phyloP scores from a whole-genome alignment of 805 yeast genomes.

The Pichia deserticola region DNA sequence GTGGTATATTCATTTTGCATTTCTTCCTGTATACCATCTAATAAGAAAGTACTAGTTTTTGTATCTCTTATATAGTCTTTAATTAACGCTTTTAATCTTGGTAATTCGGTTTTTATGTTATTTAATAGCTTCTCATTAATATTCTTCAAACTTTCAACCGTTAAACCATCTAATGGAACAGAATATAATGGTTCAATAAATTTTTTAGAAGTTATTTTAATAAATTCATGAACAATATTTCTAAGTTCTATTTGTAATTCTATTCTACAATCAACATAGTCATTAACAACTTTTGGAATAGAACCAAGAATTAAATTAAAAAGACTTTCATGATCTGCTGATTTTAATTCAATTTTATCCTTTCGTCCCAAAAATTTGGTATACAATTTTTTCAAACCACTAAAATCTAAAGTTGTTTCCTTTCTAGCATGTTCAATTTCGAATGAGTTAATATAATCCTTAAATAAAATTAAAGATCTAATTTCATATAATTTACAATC shows the following conservation, averaged over 20 bases:
- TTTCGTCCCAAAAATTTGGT: constrained; percentile 15
- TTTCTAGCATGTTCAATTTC: constrained; percentile 71
- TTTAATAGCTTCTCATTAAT: constrained; percentile 33
- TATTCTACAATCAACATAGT: constrained; percentile 67
- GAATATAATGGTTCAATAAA: constrained; percentile 29
- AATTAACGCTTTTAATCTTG: constrained; percentile 47
- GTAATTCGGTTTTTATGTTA: constrained; percentile 46
- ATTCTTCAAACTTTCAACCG: not conserved
- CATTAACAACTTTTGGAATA: constrained; percentile 72
- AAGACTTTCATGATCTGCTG: constrained; percentile 13
- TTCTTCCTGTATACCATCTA: constrained; percentile 62
- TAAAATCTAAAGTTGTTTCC: constrained; percentile 73
- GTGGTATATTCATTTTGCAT: constrained; percentile 50
- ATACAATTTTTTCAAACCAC: constrained; percentile 54
- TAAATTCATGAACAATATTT: constrained; percentile 60
- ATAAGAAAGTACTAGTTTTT: constrained; percentile 41
- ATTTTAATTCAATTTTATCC: constrained; percentile 3
- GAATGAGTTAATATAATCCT: constrained; percentile 61
- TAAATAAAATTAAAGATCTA: constrained; percentile 62
- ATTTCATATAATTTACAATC: constrained; percentile 64
- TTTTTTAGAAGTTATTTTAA: constrained; percentile 45
- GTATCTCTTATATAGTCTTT: constrained; percentile 48
- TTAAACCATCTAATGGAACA: not conserved
- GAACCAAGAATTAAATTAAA: constrained; percentile 38
- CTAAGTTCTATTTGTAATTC: constrained; percentile 73